Evolutionary conservation across 306 rosid species (phyloP).

Genomic region (Acacia melanoxylon): DNA sequence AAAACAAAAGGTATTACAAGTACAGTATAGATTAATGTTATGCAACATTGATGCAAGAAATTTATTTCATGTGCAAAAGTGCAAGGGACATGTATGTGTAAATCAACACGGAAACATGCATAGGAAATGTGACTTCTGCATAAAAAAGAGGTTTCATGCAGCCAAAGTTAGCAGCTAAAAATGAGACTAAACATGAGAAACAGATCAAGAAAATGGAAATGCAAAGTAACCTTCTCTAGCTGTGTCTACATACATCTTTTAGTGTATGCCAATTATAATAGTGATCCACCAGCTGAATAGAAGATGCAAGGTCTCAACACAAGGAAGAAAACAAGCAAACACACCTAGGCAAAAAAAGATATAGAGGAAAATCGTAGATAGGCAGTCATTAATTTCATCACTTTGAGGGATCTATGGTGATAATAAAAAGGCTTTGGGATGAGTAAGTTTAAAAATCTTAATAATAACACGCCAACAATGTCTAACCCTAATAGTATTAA

Average conservation of each 20-base stretch:
- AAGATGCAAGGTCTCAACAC: conserved; percentile 2
- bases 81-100: neutral
- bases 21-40: neutral
- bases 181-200: neutral
- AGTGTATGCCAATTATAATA: neutral
- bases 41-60: neutral
- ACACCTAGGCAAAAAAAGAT: neutral
- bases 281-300: neutral
- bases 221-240: neutral
- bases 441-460: neutral
- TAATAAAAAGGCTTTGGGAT: conserved; percentile 2
- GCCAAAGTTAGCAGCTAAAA: conserved; percentile 13
- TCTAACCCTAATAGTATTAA: conserved; percentile 6
- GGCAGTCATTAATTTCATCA: conserved; percentile 19
- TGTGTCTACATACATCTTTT: neutral
- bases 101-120: conserved; percentile 1
- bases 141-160: neutral
- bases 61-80: neutral
- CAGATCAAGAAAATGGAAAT: conserved; percentile 16
- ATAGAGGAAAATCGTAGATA: neutral
- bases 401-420: neutral
- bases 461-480: conserved; percentile 3
- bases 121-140: conserved; percentile 5
- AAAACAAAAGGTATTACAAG: conserved; percentile 10
- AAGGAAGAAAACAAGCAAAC: conserved; percentile 1